A percentile compares a stretch with the other conserved stretches of the same genome.
Evolutionary conservation across 257 asterid genomes (phyloP).

Genomic region (Solanum habrochaites): DNA sequence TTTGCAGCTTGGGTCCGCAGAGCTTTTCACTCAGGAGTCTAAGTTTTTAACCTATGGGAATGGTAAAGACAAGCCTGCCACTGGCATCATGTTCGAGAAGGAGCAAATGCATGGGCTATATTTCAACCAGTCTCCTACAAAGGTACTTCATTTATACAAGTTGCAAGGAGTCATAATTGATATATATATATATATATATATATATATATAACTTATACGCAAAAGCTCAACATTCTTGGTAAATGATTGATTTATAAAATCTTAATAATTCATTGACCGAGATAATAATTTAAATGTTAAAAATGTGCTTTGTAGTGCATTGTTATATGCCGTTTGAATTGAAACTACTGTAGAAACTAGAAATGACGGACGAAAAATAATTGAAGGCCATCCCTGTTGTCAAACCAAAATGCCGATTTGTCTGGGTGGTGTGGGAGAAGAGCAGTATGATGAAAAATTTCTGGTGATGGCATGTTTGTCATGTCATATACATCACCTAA

Average conservation of each 20-base stretch:
- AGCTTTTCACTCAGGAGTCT: slow-evolving; percentile 63
- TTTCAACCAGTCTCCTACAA: slow-evolving; percentile 83
- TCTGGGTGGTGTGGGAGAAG: neutral
- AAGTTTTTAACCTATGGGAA: slow-evolving; percentile 57
- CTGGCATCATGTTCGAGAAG: slow-evolving; percentile 88
- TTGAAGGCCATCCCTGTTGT: neutral
- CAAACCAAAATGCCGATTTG: neutral
- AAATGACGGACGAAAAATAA: neutral
- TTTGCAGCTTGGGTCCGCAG: slow-evolving; percentile 90
- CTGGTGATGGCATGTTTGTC: neutral
- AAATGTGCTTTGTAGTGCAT: neutral
- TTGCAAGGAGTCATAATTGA: neutral
- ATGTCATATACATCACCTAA: neutral
- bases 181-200: neutral
- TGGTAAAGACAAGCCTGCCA: slow-evolving; percentile 88
- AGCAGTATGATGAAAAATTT: neutral
- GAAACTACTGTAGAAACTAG: neutral
- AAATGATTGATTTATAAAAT: neutral
- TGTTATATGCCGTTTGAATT: neutral
- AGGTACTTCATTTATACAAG: slow-evolving; percentile 34
- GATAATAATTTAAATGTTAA: neutral
- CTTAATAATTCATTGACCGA: neutral
- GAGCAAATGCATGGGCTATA: slow-evolving; percentile 81
- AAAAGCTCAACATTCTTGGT: neutral
- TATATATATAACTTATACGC: too few relatives aligned